Evolutionary conservation across 2,329 filamentous ascomycete genomes (phyloP).

Genomic region (Leptographium radiaticola): DNA sequence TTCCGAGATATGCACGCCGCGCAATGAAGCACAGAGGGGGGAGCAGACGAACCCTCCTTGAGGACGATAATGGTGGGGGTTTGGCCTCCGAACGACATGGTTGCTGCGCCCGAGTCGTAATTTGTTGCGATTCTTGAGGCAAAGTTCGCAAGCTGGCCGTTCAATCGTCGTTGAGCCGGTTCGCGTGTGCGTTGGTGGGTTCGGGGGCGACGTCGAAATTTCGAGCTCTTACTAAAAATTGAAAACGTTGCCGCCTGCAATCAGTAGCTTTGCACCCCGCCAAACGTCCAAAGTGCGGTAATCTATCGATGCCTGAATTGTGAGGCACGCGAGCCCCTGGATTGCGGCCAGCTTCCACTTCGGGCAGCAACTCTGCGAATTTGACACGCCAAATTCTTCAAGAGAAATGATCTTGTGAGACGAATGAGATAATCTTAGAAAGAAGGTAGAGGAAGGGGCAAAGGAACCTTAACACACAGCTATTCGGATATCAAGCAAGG

Average conservation of each 20-base stretch:
- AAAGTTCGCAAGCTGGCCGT: neutral
- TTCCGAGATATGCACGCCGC: too few relatives aligned
- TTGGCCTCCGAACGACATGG: constrained; percentile 93
- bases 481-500: too few relatives aligned
- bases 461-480: neutral
- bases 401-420: too few relatives aligned
- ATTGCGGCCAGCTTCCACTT: too few relatives aligned
- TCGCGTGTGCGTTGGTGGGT: neutral
- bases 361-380: too few relatives aligned
- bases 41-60: constrained; percentile 65
- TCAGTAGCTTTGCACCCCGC: neutral
- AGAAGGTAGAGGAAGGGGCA: neutral
- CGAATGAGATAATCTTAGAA: neutral
- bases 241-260: neutral
- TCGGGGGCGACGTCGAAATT: neutral
- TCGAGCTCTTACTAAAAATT: neutral
- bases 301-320: neutral
- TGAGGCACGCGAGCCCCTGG: neutral
- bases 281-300: neutral
- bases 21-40: too few relatives aligned
- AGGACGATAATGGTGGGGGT: constrained; percentile 97
- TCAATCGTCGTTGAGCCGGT: neutral
- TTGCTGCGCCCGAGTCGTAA: constrained; percentile 11
- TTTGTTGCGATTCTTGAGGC: neutral
- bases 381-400: neutral